Base-by-base conservation (phyloP, 1,284 basidiomycete genomes). In the Leucoagaricus sp. region DNA sequence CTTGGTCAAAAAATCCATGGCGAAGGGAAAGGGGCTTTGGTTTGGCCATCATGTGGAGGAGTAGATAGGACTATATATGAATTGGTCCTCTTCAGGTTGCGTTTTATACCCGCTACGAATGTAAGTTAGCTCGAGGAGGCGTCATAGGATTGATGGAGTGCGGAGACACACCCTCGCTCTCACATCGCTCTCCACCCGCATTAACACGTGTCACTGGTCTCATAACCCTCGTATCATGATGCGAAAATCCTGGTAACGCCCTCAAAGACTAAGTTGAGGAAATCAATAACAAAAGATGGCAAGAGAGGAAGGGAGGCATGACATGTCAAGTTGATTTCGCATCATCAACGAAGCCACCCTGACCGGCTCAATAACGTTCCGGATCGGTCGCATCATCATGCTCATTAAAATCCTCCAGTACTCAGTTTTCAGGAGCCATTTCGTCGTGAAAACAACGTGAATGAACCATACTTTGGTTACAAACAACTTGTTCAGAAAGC, bases 1-100 rank as follows among this genome's bases (percentile, higher is more conserved):
- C 85, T 29, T 71, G 66, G n/a, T 77, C 81, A 60, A 75, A 75
- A 63, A 67, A 72, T 17, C 68, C 69, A 13, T 64, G 65, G 55
- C 64, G 60, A 1, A 67, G 31, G 36, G 47, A 23, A 25, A 64
- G 54, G 6, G 48, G n/a, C 17, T 31, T 34, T 15, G 48, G 48
- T 29, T 34, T 40, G 7, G 47, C 19, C 54, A 56, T 56, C 23
- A 19, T 26, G 28, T 4, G 21, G 15, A 19, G 31, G 26, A 36
- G 41, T 5, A 17, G 53, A 28, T 42, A n/a, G n/a, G n/a, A n/a
- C n/a, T 7, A 49, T 31, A 48, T 34, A 33, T 7, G 10, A 28
- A 19, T 9, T 12, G 34, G 17, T n/a, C 23, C 7, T 31, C 12
- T 15, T 36, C 28, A 13, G 25, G 34, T 9, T 17, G 28, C 4